A percentile compares a stretch with the other conserved stretches of the same genome.
Conservation (phyloP, 768 basidiomycete genomes). For the Phaeotremella fagi region DNA sequence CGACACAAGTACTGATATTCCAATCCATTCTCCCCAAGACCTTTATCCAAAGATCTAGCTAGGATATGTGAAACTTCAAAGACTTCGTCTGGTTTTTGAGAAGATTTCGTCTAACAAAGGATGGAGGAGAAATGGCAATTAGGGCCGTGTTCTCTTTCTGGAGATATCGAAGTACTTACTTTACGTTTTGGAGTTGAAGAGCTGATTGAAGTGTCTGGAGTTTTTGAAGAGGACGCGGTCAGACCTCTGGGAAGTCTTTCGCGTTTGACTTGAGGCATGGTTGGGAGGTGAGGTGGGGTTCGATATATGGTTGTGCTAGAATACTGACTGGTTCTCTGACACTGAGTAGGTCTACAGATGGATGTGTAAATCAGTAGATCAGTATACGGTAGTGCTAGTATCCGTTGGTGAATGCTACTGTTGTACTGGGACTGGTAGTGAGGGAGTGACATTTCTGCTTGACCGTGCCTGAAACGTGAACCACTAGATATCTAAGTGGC, state of each 20-base stretch:
- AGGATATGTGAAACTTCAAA: slow-evolving; percentile 15
- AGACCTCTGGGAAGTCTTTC: not conserved
- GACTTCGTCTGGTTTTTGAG: not conserved
- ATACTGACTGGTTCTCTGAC: not conserved
- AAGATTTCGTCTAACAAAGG: not conserved
- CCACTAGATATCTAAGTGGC: too few species aligned
- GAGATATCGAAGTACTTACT: not conserved
- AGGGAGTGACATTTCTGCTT: too few species aligned
- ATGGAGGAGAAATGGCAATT: not conserved
- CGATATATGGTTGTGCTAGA: not conserved
- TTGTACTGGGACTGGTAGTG: too few species aligned
- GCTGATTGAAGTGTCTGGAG: not conserved
- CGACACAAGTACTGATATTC: slow-evolving; percentile 29
- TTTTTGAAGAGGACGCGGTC: not conserved
- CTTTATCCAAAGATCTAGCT: slow-evolving; percentile 14
- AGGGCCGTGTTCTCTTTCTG: not conserved
- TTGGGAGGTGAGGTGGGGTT: not conserved
- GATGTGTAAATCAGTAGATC: not conserved
- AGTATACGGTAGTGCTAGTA: not conserved
- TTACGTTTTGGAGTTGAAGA: not conserved
- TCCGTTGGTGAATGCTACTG: too few species aligned
- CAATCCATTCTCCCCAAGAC: not conserved
- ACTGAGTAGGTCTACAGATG: not conserved
- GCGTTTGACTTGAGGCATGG: not conserved
- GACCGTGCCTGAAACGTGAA: too few species aligned